These are phyloP conservation scores for Furcasterigmium furcatum DNA, from an alignment of 2,329 filamentous ascomycete genomes.

Conservation along the genomic window DNA sequence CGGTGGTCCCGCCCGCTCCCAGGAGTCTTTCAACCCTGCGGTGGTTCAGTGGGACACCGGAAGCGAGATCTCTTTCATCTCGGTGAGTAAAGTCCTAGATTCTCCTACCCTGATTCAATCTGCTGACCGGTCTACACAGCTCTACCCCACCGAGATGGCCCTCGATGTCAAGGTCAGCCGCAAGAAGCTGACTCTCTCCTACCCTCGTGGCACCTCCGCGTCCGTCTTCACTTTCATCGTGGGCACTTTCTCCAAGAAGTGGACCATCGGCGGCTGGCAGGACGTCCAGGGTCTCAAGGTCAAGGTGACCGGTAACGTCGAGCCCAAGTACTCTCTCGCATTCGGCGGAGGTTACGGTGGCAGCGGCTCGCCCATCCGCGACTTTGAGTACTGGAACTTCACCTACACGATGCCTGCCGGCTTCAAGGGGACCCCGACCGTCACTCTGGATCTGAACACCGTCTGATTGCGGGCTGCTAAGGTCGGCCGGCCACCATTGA, in stretches of 20 bases:
- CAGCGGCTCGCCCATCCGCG: constrained; percentile 20
- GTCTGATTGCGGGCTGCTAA: not conserved
- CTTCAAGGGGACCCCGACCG: constrained; percentile 18
- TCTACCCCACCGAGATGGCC: constrained; percentile 34
- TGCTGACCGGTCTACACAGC: constrained; percentile 9
- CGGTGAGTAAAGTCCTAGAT: constrained; percentile 11
- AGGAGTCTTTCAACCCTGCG: constrained; percentile 53
- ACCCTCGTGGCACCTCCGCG: constrained; percentile 45
- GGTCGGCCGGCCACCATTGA: too few species aligned
- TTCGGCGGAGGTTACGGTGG: constrained; percentile 40
- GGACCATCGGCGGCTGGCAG: constrained; percentile 38
- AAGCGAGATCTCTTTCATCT: constrained; percentile 28
- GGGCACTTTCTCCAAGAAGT: constrained; percentile 38
- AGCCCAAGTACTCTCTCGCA: constrained; percentile 30
- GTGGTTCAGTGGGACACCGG: constrained; percentile 56
- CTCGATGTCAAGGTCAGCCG: constrained; percentile 38
- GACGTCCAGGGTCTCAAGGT: constrained; percentile 47
- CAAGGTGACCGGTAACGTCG: constrained; percentile 39
- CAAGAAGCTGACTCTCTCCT: constrained; percentile 43
- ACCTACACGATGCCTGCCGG: constrained; percentile 34
- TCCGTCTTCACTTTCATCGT: constrained; percentile 50
- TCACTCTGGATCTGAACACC: constrained; percentile 8
- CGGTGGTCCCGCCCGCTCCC: constrained; percentile 50
- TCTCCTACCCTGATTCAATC: too few species aligned
- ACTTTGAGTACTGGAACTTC: constrained; percentile 44